Evolutionary conservation across 2,329 filamentous ascomycete genomes (phyloP).

Genomic region (Paraphaeosphaeria minitans): DNA sequence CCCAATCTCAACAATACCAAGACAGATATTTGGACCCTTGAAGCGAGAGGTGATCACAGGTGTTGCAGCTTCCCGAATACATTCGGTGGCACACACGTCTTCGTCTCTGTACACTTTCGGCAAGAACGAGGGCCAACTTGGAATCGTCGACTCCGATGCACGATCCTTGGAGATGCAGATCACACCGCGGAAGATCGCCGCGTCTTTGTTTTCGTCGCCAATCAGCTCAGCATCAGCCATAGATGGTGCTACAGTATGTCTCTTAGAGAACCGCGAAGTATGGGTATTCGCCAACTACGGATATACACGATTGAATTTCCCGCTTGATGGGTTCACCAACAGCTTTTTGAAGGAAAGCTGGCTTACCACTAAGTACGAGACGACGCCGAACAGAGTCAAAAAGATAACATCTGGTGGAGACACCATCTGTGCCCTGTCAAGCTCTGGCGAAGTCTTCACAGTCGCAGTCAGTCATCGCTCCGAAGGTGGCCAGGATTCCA

Average conservation of each 20-base stretch:
- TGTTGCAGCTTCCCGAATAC: slow-evolving; percentile 84
- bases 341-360: slow-evolving; percentile 70
- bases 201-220: slow-evolving; percentile 73
- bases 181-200: slow-evolving; percentile 83
- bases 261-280: slow-evolving; percentile 86
- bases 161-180: slow-evolving; percentile 84
- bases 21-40: slow-evolving; percentile 88
- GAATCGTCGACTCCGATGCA: slow-evolving; percentile 92
- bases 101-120: slow-evolving; percentile 90
- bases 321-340: slow-evolving; percentile 73
- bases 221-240: slow-evolving; percentile 86
- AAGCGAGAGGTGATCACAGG: slow-evolving; percentile 85
- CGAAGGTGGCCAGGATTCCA: slow-evolving; percentile 62
- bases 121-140: slow-evolving; percentile 92
- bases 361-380: slow-evolving; percentile 68
- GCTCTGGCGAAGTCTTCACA: slow-evolving; percentile 85
- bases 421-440: slow-evolving; percentile 87
- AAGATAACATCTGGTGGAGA: slow-evolving; percentile 85
- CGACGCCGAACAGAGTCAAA: slow-evolving; percentile 69
- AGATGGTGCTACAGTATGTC: slow-evolving; percentile 82
- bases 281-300: slow-evolving; percentile 96
- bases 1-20: slow-evolving; percentile 77
- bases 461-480: slow-evolving; percentile 73
- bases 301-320: slow-evolving; percentile 88
- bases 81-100: slow-evolving; percentile 86